Percentiles rank a stretch among this genome's conserved stretches.
phyloP scores from a whole-genome alignment of 1,284 basidiomycete species.

The Acaromyces ingoldii region DNA sequence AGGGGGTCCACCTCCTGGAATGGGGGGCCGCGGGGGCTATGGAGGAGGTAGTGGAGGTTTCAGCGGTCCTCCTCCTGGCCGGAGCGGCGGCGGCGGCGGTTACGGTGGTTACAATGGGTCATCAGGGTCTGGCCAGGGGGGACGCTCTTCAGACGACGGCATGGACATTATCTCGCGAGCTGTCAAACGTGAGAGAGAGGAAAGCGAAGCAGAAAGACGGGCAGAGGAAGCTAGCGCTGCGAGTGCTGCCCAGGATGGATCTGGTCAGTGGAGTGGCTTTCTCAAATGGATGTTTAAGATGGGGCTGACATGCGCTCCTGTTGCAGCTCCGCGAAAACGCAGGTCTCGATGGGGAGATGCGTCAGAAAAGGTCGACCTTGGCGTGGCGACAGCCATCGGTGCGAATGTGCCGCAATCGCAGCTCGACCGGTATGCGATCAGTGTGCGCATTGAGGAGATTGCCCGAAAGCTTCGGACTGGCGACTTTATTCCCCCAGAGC shows the following conservation, averaged over 20 bases:
- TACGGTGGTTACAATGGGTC: neutral
- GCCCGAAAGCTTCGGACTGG: slow-evolving; percentile 87
- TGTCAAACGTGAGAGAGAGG: slow-evolving; percentile 7
- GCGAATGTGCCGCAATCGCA: slow-evolving; percentile 39
- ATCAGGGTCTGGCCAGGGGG: neutral
- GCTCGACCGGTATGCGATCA: slow-evolving; percentile 49
- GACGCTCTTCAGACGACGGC: neutral
- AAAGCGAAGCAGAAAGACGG: slow-evolving; percentile 1
- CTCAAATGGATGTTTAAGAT: neutral
- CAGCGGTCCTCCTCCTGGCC: slow-evolving; percentile 4
- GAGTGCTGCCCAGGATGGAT: neutral
- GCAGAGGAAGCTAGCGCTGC: neutral
- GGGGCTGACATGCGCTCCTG: too few relatives aligned
- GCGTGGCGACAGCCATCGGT: slow-evolving; percentile 39
- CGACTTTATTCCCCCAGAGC: slow-evolving; percentile 90
- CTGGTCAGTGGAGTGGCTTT: neutral
- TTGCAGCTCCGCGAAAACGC: slow-evolving; percentile 37
- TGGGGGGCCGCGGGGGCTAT: too few relatives aligned
- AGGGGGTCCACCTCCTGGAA: too few relatives aligned
- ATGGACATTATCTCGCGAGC: neutral
- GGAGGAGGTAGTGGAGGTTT: neutral
- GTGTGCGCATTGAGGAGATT: slow-evolving; percentile 81
- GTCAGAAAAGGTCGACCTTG: slow-evolving; percentile 27
- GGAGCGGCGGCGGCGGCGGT: slow-evolving; percentile 6
- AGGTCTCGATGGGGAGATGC: slow-evolving; percentile 49